Evolutionary conservation across 2,329 filamentous ascomycete species (phyloP), one percentile per base, ranked within the genome.

Genomic region (Trichophyton verrucosum): DNA sequence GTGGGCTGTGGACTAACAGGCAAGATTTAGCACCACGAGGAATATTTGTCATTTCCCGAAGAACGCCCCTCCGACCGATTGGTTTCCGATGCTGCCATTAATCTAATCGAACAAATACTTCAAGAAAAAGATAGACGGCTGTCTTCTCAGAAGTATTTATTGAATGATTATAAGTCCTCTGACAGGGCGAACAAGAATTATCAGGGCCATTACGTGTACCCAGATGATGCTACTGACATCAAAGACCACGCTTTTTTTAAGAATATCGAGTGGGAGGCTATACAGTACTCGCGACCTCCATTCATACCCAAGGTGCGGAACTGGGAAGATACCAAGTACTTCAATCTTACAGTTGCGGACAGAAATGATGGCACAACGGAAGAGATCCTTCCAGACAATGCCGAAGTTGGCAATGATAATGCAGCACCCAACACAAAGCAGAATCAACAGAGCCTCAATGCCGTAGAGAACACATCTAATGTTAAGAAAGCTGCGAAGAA

Each of bases 211-310:
- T 86, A 87, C 60, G 91, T 97, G 3, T 92, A 90, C 68, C 79
- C 88, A 0, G 82, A 94, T 63, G 91, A 95, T 68, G 91, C 89
- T 1, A 84, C 88, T 65, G 91, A 96, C 60, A 95, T 97, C 77
- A 96, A 95, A 71, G 75, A 80, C 2, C 94, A 97, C 73, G 82
- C 84, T 9, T 97, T 92, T 81, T 97, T 97, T 76, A 81, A 80
- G 61, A 83, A 84, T 57, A 83, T 95, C 15, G 81, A 83, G 0
- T 97, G 90, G 94, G 83, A 87, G 13, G 82, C 81, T 0, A 74
- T 96, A 15, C 87, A 94, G 68, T 74, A 81, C 38, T 81, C 83
- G 60, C 77, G 77, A 7, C 91, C 92, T 0, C 91, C 91, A 0
- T 92, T 95, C 68, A 77, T 95, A 0, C 92, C 92, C 0, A 80